Evolutionary conservation across 2,329 filamentous ascomycete species (phyloP).

Genomic region (Aureobasidium zeae): DNA sequence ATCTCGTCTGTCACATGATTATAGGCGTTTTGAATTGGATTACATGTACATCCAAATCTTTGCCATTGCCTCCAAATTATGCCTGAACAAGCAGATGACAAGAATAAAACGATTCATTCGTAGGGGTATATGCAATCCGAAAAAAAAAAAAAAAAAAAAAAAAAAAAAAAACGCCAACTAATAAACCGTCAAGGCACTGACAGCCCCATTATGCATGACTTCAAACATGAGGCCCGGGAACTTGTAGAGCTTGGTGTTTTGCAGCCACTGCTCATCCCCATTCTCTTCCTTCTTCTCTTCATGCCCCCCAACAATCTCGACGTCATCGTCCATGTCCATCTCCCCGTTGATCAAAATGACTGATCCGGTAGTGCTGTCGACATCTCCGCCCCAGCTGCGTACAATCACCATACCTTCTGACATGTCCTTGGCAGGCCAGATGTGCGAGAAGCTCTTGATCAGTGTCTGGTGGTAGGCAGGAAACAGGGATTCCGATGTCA

Average conservation of each 20-base stretch:
- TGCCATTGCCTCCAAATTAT: too few relatives aligned
- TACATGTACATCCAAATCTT: too few relatives aligned
- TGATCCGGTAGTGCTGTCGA: slow-evolving; percentile 24
- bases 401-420: slow-evolving; percentile 30
- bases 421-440: slow-evolving; percentile 44
- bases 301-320: slow-evolving; percentile 21
- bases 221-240: slow-evolving; percentile 94
- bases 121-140: too few relatives aligned
- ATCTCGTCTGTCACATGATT: too few relatives aligned
- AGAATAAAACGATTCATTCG: too few relatives aligned
- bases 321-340: slow-evolving; percentile 29
- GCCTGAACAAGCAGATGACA: too few relatives aligned
- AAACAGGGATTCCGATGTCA: slow-evolving; percentile 72
- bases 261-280: slow-evolving; percentile 48
- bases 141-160: too few relatives aligned
- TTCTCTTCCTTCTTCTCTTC: slow-evolving; percentile 29
- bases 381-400: slow-evolving; percentile 27
- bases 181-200: slow-evolving; percentile 84
- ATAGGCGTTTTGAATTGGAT: too few relatives aligned
- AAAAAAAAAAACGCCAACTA: slow-evolving; percentile 30
- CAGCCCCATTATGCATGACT: slow-evolving; percentile 82
- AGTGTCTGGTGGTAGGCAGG: slow-evolving; percentile 60
- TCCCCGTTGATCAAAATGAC: slow-evolving; percentile 26
- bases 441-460: slow-evolving; percentile 59
- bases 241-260: slow-evolving; percentile 78